Conservation (phyloP, 139 green algal species). For the Desmodesmus armatus region DNA sequence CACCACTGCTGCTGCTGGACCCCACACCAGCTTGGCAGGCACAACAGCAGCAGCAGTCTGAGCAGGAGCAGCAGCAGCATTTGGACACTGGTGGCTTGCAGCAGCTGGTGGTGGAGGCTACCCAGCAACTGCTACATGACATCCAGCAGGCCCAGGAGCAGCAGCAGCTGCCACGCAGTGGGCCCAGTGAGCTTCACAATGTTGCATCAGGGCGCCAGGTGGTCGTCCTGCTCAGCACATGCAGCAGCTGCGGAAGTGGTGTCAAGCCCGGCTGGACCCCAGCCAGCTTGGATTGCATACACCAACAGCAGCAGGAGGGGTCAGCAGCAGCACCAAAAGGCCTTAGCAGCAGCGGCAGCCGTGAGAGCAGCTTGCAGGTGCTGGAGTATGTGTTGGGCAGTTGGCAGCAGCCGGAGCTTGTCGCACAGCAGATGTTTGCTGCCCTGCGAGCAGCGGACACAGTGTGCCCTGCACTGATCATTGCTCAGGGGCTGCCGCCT, state of each 20-base stretch:
- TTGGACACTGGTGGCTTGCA: not conserved
- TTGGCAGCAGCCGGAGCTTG: slow-evolving; percentile 18
- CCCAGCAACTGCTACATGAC: slow-evolving; percentile 30
- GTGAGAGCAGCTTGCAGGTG: not conserved
- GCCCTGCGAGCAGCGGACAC: slow-evolving; percentile 58
- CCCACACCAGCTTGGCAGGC: slow-evolving; percentile 8
- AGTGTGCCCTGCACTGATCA: slow-evolving; percentile 46
- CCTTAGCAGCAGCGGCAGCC: slow-evolving; percentile 1
- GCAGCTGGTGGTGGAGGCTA: slow-evolving; percentile 3
- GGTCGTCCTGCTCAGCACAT: slow-evolving; percentile 5
- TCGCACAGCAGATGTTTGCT: slow-evolving; percentile 59
- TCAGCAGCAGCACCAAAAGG: not conserved
- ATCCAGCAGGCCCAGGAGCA: slow-evolving; percentile 30
- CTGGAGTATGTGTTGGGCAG: slow-evolving; percentile 21
- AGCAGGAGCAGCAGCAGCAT: slow-evolving; percentile 30
- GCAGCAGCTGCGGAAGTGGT: not conserved
- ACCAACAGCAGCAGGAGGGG: slow-evolving; percentile 23
- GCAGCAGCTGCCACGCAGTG: too few species aligned
- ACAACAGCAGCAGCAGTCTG: slow-evolving; percentile 24
- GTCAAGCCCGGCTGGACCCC: not conserved
- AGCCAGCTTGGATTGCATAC: not conserved
- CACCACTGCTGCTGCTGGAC: slow-evolving; percentile 55
- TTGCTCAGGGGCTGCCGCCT: slow-evolving; percentile 58
- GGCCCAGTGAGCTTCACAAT: too few species aligned
- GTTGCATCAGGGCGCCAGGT: too few species aligned